A percentile compares a stretch with the other conserved stretches of the same genome.
Evolutionary conservation across 2,329 filamentous ascomycete species (phyloP).

Genomic region (Dactylellina sp.): DNA sequence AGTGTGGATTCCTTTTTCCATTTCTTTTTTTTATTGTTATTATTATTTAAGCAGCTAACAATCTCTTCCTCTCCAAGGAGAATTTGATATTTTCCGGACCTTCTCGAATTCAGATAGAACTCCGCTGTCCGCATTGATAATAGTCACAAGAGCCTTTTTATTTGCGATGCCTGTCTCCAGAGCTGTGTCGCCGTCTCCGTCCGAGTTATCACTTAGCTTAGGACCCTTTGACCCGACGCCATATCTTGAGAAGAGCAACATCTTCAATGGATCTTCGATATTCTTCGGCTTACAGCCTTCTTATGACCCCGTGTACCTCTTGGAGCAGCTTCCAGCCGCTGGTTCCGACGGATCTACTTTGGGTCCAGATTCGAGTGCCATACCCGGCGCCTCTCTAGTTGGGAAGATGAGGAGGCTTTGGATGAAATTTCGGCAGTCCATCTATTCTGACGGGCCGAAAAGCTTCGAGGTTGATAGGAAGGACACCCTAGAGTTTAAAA

Average conservation of each 20-base stretch:
- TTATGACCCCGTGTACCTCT: slow-evolving; percentile 1
- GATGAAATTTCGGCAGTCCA: slow-evolving; percentile 21
- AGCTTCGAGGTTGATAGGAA: neutral
- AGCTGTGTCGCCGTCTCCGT: slow-evolving; percentile 23
- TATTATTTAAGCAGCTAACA: no score
- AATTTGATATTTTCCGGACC: no score
- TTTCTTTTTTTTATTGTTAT: no score
- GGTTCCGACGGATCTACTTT: slow-evolving; percentile 1
- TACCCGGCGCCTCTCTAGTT: neutral
- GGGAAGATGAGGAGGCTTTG: slow-evolving; percentile 20
- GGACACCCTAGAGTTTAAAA: slow-evolving; percentile 7
- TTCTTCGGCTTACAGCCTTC: neutral
- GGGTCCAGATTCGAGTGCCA: neutral
- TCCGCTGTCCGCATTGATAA: neutral
- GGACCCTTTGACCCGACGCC: slow-evolving; percentile 9
- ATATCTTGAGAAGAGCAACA: slow-evolving; percentile 34
- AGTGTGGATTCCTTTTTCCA: no score
- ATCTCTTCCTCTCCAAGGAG: no score
- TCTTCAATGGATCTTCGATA: slow-evolving; percentile 4
- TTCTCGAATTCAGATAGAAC: neutral
- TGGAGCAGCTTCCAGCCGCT: neutral
- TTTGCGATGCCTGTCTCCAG: neutral
- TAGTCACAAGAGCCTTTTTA: no score
- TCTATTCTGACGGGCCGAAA: slow-evolving; percentile 8
- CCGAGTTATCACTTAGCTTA: slow-evolving; percentile 22